Evolutionary conservation across 2,329 filamentous ascomycete genomes (phyloP).

Genomic region (Oidium heveae): DNA sequence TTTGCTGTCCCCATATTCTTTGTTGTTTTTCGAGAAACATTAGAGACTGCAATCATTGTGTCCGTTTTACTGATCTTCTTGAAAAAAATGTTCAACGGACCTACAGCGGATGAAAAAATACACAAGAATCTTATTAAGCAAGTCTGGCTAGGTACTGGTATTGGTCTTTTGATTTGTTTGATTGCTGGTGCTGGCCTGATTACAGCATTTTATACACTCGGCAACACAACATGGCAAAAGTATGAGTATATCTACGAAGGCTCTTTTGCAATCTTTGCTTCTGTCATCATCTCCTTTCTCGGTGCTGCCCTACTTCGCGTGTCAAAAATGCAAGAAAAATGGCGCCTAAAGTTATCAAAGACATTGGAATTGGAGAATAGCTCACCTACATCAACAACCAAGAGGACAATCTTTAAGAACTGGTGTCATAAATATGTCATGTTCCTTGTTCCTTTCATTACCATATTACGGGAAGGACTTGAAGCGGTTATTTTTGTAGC

Average conservation of each 20-base stretch:
- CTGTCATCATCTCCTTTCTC: constrained; percentile 59
- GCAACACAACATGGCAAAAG: constrained; percentile 36
- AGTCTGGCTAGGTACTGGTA: constrained; percentile 30
- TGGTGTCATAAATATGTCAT: constrained; percentile 60
- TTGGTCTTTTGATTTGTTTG: constrained; percentile 30
- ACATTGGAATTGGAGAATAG: constrained; percentile 29
- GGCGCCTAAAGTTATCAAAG: constrained; percentile 57
- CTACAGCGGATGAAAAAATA: constrained; percentile 30
- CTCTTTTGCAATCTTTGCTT: constrained; percentile 48
- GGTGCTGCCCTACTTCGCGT: constrained; percentile 59
- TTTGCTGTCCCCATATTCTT: constrained; percentile 64
- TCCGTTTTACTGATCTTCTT: constrained; percentile 70
- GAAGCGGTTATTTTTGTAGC: constrained; percentile 73
- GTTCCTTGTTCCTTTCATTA: constrained; percentile 70
- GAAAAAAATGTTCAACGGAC: constrained; percentile 49
- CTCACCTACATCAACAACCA: not conserved
- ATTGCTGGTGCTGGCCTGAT: constrained; percentile 33
- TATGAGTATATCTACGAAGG: constrained; percentile 65
- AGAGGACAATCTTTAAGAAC: constrained; percentile 26
- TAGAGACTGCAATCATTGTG: constrained; percentile 66
- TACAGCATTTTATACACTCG: constrained; percentile 39
- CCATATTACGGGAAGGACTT: constrained; percentile 63
- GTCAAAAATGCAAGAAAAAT: constrained; percentile 65
- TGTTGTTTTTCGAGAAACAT: constrained; percentile 52
- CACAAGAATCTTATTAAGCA: constrained; percentile 42